phyloP scores from a whole-genome alignment of 2,329 filamentous ascomycete genomes.

The Diaporthe humulicola region DNA sequence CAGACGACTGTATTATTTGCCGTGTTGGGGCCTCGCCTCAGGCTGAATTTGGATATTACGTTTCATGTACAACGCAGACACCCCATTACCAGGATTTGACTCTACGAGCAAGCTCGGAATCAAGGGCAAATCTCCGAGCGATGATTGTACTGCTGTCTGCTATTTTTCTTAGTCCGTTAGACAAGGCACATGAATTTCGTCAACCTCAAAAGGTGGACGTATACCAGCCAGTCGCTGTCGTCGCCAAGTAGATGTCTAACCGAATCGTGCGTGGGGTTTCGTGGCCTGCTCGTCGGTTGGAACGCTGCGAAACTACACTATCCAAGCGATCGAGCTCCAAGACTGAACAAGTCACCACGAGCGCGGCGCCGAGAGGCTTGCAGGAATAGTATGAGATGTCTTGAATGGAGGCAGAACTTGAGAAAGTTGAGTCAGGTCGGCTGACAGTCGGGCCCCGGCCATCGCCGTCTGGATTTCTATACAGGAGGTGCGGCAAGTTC shows the following conservation, averaged over 20 bases:
- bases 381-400: not conserved
- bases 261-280: not conserved
- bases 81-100: no score
- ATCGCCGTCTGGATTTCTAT: not conserved
- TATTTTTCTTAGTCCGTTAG: not conserved
- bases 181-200: not conserved
- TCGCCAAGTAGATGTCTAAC: not conserved
- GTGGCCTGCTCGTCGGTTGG: not conserved
- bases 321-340: not conserved
- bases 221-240: not conserved
- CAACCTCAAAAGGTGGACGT: not conserved
- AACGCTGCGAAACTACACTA: not conserved
- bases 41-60: not conserved
- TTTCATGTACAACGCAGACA: not conserved
- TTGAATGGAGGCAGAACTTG: not conserved
- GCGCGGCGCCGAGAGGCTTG: not conserved
- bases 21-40: not conserved
- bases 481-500: not conserved
- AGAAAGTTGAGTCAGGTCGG: not conserved
- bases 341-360: not conserved
- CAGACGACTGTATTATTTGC: not conserved
- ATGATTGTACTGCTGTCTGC: not conserved
- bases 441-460: not conserved
- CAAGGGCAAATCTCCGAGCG: no score
- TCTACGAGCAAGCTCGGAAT: not conserved